These are phyloP conservation scores for Globisporangium acanthophoron DNA, from an alignment of 352 stramenopile species.

Conservation along the genomic window DNA sequence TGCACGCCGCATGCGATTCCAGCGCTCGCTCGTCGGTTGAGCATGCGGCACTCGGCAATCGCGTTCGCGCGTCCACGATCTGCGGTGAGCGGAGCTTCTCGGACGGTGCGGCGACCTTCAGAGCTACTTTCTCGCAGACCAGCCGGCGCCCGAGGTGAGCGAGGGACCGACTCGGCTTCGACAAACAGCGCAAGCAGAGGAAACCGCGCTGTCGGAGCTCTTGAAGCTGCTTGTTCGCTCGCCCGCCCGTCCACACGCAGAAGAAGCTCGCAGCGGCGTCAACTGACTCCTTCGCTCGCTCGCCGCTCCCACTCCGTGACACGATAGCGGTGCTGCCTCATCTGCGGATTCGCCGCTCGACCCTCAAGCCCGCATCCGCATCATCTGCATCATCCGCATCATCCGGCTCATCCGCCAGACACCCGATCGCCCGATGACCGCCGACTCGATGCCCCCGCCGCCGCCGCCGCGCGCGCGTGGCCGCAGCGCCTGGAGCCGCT, in stretches of 20 bases:
- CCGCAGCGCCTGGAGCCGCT: constrained; percentile 68
- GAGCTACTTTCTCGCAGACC: not conserved
- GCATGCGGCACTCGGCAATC: not conserved
- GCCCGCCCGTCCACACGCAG: not conserved
- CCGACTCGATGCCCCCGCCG: constrained; percentile 33
- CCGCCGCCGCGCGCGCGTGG: constrained; percentile 37
- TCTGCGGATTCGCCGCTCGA: not conserved
- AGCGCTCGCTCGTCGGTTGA: not conserved
- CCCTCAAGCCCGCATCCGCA: not conserved
- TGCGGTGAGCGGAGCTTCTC: not conserved
- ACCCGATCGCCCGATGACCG: constrained; percentile 20
- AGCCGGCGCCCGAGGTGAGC: not conserved
- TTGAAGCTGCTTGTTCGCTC: not conserved
- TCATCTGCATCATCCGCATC: not conserved
- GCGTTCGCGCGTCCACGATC: not conserved
- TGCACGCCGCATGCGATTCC: too few relatives aligned
- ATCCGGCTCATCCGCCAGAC: not conserved
- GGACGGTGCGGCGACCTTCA: too few relatives aligned
- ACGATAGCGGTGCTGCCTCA: not conserved
- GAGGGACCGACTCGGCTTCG: too few relatives aligned
- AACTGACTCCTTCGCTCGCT: constrained; percentile 3
- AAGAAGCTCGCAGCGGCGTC: not conserved
- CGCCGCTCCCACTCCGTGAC: not conserved
- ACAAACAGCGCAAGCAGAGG: too few relatives aligned
- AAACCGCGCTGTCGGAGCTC: not conserved